These are phyloP conservation scores for Wakefieldia striispora DNA, from an alignment of 768 basidiomycete species.

Conservation along the genomic window DNA sequence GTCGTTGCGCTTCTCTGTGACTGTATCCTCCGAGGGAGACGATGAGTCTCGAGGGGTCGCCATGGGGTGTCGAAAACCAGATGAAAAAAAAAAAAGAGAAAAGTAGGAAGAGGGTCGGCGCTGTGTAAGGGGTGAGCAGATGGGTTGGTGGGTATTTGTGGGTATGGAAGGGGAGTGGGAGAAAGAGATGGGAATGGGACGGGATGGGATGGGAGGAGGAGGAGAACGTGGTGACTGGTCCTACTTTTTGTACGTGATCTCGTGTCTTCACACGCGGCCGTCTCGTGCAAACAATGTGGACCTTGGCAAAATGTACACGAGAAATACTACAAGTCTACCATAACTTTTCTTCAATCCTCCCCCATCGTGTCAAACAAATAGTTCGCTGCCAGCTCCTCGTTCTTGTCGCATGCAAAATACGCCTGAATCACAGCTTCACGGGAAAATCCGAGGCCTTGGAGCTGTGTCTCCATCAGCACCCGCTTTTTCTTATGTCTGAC, in stretches of 20 bases:
- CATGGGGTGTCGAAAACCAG: constrained; percentile 17
- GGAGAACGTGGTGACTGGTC: constrained; percentile 18
- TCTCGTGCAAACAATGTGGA: constrained; percentile 29
- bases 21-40: constrained; percentile 12
- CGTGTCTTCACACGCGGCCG: constrained; percentile 27
- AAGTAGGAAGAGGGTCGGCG: not conserved
- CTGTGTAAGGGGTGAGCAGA: not conserved
- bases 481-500: not conserved
- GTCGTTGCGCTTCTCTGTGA: constrained; percentile 22
- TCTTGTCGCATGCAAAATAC: constrained; percentile 93
- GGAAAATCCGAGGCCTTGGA: constrained; percentile 85
- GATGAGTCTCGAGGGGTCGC: constrained; percentile 22
- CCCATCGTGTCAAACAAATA: constrained; percentile 77
- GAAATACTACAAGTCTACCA: not conserved
- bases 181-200: constrained; percentile 8
- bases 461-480: constrained; percentile 40
- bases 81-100: not conserved
- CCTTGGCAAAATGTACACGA: not conserved
- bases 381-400: constrained; percentile 95
- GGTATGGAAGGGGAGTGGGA: constrained; percentile 23
- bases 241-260: constrained; percentile 31
- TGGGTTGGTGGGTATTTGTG: constrained; percentile 20
- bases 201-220: constrained; percentile 15
- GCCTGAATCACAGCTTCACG: constrained; percentile 83
- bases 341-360: constrained; percentile 36